phyloP scores from a whole-genome alignment of 2,329 filamentous ascomycete genomes.

The Paraphaeosphaeria minitans region DNA sequence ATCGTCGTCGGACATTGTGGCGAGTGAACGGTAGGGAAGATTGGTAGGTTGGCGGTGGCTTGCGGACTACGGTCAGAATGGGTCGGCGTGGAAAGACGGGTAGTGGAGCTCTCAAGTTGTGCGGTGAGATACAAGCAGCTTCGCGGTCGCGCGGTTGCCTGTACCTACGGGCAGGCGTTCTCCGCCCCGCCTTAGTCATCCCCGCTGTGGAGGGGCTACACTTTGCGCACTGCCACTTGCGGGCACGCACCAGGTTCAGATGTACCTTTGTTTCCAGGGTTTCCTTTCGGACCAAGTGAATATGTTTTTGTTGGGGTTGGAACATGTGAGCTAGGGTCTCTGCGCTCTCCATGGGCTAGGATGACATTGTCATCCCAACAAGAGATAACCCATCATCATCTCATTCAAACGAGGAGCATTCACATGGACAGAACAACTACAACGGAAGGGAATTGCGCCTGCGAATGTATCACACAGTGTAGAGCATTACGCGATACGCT shows the following conservation, averaged over 20 bases:
- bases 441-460: too few relatives aligned
- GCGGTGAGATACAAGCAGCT: conserved; percentile 7
- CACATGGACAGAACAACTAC: too few relatives aligned
- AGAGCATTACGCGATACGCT: background rate
- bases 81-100: background rate
- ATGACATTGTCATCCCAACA: too few relatives aligned
- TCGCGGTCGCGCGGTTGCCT: conserved; percentile 9
- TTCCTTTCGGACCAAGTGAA: background rate
- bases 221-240: background rate
- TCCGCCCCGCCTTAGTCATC: conserved; percentile 5
- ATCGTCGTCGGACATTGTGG: conserved; percentile 76
- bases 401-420: too few relatives aligned
- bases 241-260: background rate
- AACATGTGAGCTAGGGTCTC: background rate
- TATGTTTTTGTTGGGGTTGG: background rate
- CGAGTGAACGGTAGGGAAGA: conserved; percentile 4
- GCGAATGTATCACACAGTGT: too few relatives aligned
- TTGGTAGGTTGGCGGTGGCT: background rate
- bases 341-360: too few relatives aligned
- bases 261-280: background rate
- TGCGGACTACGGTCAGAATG: background rate
- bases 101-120: background rate
- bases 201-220: conserved; percentile 1
- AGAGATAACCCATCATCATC: too few relatives aligned
- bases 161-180: background rate